These are phyloP conservation scores for Haberlea rhodopensis DNA, from an alignment of 257 asterid species.

Conservation along the genomic window DNA sequence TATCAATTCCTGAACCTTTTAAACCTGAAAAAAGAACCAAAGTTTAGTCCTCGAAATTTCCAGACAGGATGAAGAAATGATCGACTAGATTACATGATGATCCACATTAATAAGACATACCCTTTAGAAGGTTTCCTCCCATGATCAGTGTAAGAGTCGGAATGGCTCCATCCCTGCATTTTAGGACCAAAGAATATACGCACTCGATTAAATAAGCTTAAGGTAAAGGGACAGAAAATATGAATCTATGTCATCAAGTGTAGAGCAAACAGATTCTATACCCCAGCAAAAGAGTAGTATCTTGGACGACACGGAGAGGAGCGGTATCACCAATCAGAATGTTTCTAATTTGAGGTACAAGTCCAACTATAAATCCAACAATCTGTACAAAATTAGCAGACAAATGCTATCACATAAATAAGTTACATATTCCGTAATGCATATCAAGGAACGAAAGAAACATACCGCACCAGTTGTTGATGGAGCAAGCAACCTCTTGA, in stretches of 20 bases:
- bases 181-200: slow-evolving; percentile 3
- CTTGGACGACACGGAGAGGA: slow-evolving; percentile 71
- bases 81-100: slow-evolving; percentile 4
- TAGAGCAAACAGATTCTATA: slow-evolving; percentile 25
- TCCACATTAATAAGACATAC: slow-evolving; percentile 24
- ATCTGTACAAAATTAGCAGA: slow-evolving; percentile 36
- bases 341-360: slow-evolving; percentile 60
- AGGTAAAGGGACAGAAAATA: background rate
- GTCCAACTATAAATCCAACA: slow-evolving; percentile 72
- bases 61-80: background rate
- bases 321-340: slow-evolving; percentile 65
- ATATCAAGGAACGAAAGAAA: slow-evolving; percentile 17
- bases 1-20: slow-evolving; percentile 51
- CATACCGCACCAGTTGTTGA: slow-evolving; percentile 80
- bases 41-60: background rate
- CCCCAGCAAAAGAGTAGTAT: slow-evolving; percentile 68
- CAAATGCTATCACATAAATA: slow-evolving; percentile 6
- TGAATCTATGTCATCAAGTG: background rate
- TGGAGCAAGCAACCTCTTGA: slow-evolving; percentile 77
- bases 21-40: slow-evolving; percentile 45
- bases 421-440: slow-evolving; percentile 2
- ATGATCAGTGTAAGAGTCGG: slow-evolving; percentile 72
- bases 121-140: slow-evolving; percentile 85
- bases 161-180: slow-evolving; percentile 84
- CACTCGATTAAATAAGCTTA: background rate